Percentiles rank a stretch among this genome's conserved stretches.
phyloP scores from a whole-genome alignment of 2,329 filamentous ascomycete genomes.

The Cadophora luteo-olivacea region DNA sequence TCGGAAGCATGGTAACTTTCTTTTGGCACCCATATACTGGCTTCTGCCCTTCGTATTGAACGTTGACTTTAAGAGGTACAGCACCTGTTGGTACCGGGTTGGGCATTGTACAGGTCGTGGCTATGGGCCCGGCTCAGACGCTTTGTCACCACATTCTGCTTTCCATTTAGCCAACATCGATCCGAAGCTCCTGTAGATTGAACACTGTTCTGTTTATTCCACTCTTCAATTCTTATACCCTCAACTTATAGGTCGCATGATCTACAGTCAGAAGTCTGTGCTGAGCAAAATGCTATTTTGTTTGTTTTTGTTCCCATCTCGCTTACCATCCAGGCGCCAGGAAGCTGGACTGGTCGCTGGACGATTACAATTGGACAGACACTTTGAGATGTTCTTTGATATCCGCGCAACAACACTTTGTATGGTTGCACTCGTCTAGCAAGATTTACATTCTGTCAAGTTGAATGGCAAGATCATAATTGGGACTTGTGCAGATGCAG shows the following conservation, averaged over 20 bases:
- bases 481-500: too few species aligned
- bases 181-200: too few species aligned
- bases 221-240: neutral
- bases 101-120: too few species aligned
- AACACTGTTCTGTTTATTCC: neutral
- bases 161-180: too few species aligned
- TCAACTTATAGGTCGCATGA: neutral
- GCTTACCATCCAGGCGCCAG: neutral
- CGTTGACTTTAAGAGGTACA: too few species aligned
- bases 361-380: neutral
- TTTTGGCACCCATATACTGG: neutral
- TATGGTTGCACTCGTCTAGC: neutral
- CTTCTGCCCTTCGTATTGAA: too few species aligned
- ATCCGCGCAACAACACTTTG: too few species aligned
- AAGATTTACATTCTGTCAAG: neutral
- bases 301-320: neutral
- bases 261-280: neutral
- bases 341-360: neutral
- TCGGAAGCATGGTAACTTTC: neutral
- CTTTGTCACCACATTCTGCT: too few species aligned
- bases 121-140: too few species aligned
- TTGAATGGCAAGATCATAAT: too few species aligned
- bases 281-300: neutral
- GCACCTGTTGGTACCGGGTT: too few species aligned
- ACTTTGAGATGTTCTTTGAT: too few species aligned